phyloP scores from a whole-genome alignment of 1,139 yeast genomes.

The Magnusiomyces suaveolens region DNA sequence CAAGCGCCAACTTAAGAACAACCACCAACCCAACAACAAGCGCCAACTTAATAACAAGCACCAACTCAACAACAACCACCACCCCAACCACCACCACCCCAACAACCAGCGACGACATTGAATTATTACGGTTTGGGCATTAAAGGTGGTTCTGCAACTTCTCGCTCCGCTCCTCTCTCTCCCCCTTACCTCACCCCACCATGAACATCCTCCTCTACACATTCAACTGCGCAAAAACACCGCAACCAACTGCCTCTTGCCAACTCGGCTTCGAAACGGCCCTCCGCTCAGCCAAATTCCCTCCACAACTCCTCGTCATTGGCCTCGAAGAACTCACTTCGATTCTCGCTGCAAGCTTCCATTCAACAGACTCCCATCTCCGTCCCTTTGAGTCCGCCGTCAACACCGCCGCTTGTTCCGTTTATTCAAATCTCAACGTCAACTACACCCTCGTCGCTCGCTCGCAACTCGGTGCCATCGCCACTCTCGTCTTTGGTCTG shows the following conservation, averaged over 20 bases:
- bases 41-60: too few species aligned
- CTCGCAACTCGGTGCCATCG: conserved; percentile 56
- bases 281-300: not conserved
- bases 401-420: conserved; percentile 34
- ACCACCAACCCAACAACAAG: too few species aligned
- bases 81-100: too few species aligned
- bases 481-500: conserved; percentile 45
- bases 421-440: conserved; percentile 26
- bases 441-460: conserved; percentile 40
- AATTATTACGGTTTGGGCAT: too few species aligned
- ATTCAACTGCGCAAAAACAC: conserved; percentile 26
- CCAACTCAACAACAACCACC: too few species aligned
- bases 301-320: conserved; percentile 41
- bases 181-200: too few species aligned
- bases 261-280: not conserved
- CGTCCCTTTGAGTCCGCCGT: conserved; percentile 37
- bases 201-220: conserved; percentile 13
- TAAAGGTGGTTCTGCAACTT: too few species aligned
- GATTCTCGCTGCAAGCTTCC: conserved; percentile 52
- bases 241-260: conserved; percentile 3
- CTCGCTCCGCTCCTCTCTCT: too few species aligned
- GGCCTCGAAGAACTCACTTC: conserved; percentile 71
- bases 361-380: conserved; percentile 36
- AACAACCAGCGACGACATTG: too few species aligned
- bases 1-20: too few species aligned